Evolutionary conservation across 495 filamentous ascomycete genomes (phyloP).

Genomic region (Lentithecium fluviatile): DNA sequence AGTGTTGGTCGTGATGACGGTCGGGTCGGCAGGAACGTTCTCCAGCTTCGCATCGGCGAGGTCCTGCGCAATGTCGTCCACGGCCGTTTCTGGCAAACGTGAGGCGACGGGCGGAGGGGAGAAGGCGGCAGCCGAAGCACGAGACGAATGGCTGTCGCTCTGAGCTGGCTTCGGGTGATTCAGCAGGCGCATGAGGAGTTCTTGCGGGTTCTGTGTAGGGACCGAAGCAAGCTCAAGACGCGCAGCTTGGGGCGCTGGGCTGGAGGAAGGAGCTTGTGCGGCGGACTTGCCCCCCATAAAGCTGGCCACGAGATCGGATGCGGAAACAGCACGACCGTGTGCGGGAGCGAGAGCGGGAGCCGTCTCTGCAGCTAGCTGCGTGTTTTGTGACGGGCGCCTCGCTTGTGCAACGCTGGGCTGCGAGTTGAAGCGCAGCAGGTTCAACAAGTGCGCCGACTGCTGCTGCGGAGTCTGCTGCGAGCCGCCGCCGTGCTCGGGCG

Average conservation of each 20-base stretch:
- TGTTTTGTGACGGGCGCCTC: slow-evolving; percentile 12
- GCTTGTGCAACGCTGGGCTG: slow-evolving; percentile 21
- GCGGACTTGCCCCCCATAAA: slow-evolving; percentile 47
- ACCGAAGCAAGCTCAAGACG: slow-evolving; percentile 15
- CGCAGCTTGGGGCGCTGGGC: slow-evolving; percentile 36
- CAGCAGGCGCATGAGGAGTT: slow-evolving; percentile 64
- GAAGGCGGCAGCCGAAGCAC: slow-evolving; percentile 8
- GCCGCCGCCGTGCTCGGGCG: slow-evolving; percentile 39
- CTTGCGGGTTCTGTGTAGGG: slow-evolving; percentile 55
- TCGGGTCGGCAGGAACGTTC: slow-evolving; percentile 19
- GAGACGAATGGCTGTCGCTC: slow-evolving; percentile 11
- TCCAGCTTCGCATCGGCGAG: slow-evolving; percentile 31
- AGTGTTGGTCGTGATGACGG: background rate
- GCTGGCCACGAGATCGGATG: slow-evolving; percentile 64
- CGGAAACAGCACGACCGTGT: slow-evolving; percentile 54
- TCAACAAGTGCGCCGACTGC: slow-evolving; percentile 71
- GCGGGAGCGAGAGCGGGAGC: slow-evolving; percentile 25
- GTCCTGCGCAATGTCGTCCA: slow-evolving; percentile 32
- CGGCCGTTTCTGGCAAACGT: slow-evolving; percentile 29
- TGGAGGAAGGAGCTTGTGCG: slow-evolving; percentile 36
- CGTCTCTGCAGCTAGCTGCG: slow-evolving; percentile 1
- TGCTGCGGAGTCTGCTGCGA: slow-evolving; percentile 38
- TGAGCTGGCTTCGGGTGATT: slow-evolving; percentile 55
- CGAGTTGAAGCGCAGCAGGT: slow-evolving; percentile 80
- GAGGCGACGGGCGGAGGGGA: background rate